phyloP scores from a whole-genome alignment of 192 early-diverging fungal genomes.

The Rhizoclosmatium sp. region DNA sequence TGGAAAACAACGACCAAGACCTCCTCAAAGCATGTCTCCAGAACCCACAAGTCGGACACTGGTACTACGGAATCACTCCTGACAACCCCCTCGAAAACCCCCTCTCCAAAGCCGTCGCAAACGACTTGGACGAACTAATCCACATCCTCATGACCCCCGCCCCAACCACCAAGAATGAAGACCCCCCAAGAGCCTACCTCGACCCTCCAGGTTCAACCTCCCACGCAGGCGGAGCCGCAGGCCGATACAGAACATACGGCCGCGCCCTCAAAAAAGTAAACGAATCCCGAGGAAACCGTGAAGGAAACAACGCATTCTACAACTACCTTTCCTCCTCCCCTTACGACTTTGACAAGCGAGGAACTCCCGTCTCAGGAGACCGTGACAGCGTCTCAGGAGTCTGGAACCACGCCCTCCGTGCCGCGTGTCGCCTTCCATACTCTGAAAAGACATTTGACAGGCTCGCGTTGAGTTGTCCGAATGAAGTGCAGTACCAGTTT shows the following conservation, averaged over 20 bases:
- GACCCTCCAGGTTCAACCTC: slow-evolving; percentile 11
- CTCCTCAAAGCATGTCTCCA: slow-evolving; percentile 13
- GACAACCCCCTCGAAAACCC: slow-evolving; percentile 17
- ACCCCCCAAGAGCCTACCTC: slow-evolving; percentile 5
- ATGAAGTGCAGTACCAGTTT: not conserved
- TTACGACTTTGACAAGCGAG: slow-evolving; percentile 35
- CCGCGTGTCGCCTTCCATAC: slow-evolving; percentile 21
- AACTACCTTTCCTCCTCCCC: not conserved
- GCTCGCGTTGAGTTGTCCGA: not conserved
- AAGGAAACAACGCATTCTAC: slow-evolving; percentile 53
- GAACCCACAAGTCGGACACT: slow-evolving; percentile 8
- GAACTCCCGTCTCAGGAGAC: not conserved
- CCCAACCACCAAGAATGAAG: not conserved
- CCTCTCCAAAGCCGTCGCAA: slow-evolving; percentile 12
- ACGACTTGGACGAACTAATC: slow-evolving; percentile 30
- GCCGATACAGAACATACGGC: slow-evolving; percentile 23
- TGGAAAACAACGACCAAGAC: slow-evolving; percentile 13
- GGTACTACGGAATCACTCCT: slow-evolving; percentile 27
- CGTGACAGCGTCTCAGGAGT: not conserved
- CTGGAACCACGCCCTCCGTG: slow-evolving; percentile 19
- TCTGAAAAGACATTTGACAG: slow-evolving; percentile 27
- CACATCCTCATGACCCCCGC: slow-evolving; percentile 11
- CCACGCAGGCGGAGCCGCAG: not conserved
- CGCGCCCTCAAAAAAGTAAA: slow-evolving; percentile 50
- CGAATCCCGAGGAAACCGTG: slow-evolving; percentile 63